A percentile compares a stretch with the other conserved stretches of the same genome.
Evolutionary conservation across 2,329 filamentous ascomycete genomes (phyloP).

Genomic region (Uncinocarpus reesii): DNA sequence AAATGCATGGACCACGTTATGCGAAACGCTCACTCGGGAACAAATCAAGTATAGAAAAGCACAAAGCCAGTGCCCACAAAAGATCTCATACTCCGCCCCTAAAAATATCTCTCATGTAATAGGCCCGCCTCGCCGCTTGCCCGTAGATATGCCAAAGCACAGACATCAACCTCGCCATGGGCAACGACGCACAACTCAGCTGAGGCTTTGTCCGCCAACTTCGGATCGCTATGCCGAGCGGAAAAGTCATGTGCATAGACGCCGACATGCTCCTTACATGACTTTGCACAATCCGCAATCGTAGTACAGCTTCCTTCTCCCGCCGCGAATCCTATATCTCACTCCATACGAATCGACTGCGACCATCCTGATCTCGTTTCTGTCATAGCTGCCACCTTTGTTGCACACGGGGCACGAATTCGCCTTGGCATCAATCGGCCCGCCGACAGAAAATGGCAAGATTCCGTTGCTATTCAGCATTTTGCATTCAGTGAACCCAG

Average conservation of each 20-base stretch:
- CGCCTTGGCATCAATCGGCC: slow-evolving; percentile 18
- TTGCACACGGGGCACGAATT: slow-evolving; percentile 27
- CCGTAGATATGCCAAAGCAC: neutral
- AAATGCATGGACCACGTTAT: neutral
- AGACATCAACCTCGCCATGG: neutral
- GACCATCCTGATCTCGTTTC: slow-evolving; percentile 24
- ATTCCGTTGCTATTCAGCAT: slow-evolving; percentile 15
- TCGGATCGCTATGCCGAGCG: neutral
- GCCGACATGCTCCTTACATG: slow-evolving; percentile 12
- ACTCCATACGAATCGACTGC: slow-evolving; percentile 7
- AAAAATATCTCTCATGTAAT: neutral
- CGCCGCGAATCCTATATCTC: neutral
- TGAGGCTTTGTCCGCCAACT: neutral
- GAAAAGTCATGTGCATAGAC: neutral
- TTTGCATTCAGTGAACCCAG: slow-evolving; percentile 24
- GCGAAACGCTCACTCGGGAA: too few species aligned
- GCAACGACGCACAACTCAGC: neutral
- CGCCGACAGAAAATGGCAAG: slow-evolving; percentile 14
- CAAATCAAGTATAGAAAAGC: too few species aligned
- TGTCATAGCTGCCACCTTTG: slow-evolving; percentile 25
- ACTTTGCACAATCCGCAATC: slow-evolving; percentile 11
- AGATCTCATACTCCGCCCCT: neutral
- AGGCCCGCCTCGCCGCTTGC: neutral
- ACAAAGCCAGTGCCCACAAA: neutral
- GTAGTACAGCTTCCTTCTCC: slow-evolving; percentile 3